Evolutionary conservation across 768 basidiomycete species (phyloP).

Genomic region (Clavaria fumosa): DNA sequence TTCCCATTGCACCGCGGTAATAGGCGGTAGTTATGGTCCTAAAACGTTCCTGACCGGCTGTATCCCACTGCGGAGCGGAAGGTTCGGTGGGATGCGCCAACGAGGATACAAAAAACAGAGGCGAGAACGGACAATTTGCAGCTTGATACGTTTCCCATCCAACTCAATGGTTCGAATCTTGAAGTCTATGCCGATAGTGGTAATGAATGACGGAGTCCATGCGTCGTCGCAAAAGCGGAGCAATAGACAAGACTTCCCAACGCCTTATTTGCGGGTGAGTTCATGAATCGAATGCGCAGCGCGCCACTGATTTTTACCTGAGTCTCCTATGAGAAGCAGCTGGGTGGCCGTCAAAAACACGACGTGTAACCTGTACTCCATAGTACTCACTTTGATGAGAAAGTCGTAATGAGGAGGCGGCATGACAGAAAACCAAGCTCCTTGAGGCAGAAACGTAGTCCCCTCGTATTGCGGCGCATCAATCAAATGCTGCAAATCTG

Average conservation of each 20-base stretch:
- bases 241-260: constrained; percentile 92
- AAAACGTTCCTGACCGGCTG: constrained; percentile 97
- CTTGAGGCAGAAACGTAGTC: constrained; percentile 7
- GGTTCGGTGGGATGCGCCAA: too few species aligned
- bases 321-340: constrained; percentile 94
- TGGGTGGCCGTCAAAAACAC: constrained; percentile 19
- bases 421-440: constrained; percentile 28
- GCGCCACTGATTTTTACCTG: constrained; percentile 35
- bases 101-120: too few species aligned
- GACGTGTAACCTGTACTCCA: constrained; percentile 1
- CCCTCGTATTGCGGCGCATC: constrained; percentile 1
- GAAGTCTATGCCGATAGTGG: constrained; percentile 98
- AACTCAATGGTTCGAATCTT: constrained; percentile 98
- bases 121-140: constrained; percentile 74
- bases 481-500: too few species aligned
- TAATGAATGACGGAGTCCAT: constrained; percentile 98
- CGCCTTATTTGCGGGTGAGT: constrained; percentile 34
- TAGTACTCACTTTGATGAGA: constrained; percentile 68
- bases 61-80: too few species aligned
- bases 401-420: constrained; percentile 95
- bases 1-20: constrained; percentile 98
- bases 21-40: constrained; percentile 98
- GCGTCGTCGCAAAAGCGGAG: constrained; percentile 98
- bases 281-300: constrained; percentile 6
- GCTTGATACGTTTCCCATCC: constrained; percentile 94